phyloP scores from a whole-genome alignment of 371 early-diverging fungal genomes.

The Enterospora canceri region DNA sequence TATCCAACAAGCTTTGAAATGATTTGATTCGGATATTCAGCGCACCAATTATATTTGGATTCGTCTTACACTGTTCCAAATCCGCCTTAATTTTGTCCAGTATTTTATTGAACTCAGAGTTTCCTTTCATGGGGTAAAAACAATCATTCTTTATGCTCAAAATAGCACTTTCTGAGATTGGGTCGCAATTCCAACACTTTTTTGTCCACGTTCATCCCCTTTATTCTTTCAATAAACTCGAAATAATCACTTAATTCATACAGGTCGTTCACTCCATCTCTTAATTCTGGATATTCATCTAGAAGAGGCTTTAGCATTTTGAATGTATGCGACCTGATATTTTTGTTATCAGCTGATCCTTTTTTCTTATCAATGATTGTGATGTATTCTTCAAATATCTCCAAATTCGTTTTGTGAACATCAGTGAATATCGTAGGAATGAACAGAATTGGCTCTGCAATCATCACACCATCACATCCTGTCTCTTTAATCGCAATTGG shows the following conservation, averaged over 20 bases:
- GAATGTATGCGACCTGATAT: slow-evolving; percentile 41
- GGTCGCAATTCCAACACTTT: slow-evolving; percentile 6
- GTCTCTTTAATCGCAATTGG: slow-evolving; percentile 72
- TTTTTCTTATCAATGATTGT: slow-evolving; percentile 19
- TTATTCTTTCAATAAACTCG: slow-evolving; percentile 3
- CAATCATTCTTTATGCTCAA: neutral
- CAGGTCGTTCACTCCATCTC: slow-evolving; percentile 11
- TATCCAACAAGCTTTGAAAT: slow-evolving; percentile 17
- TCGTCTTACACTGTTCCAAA: slow-evolving; percentile 14
- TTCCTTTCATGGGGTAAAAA: neutral
- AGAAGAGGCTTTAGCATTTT: slow-evolving; percentile 27
- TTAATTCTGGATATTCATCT: neutral
- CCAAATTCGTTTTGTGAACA: slow-evolving; percentile 57
- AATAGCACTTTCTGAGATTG: neutral
- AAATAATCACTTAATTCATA: slow-evolving; percentile 5
- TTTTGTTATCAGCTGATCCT: neutral
- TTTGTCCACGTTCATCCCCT: neutral
- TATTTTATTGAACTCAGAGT: slow-evolving; percentile 13
- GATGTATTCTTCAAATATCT: slow-evolving; percentile 38
- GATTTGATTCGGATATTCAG: slow-evolving; percentile 34
- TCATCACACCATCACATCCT: slow-evolving; percentile 84
- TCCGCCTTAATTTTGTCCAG: slow-evolving; percentile 27
- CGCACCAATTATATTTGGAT: slow-evolving; percentile 20
- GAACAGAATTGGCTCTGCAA: slow-evolving; percentile 58
- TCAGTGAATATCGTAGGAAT: slow-evolving; percentile 57